Conservation (phyloP, 2,329 filamentous ascomycete species). For the Xylariaceae sp. region DNA sequence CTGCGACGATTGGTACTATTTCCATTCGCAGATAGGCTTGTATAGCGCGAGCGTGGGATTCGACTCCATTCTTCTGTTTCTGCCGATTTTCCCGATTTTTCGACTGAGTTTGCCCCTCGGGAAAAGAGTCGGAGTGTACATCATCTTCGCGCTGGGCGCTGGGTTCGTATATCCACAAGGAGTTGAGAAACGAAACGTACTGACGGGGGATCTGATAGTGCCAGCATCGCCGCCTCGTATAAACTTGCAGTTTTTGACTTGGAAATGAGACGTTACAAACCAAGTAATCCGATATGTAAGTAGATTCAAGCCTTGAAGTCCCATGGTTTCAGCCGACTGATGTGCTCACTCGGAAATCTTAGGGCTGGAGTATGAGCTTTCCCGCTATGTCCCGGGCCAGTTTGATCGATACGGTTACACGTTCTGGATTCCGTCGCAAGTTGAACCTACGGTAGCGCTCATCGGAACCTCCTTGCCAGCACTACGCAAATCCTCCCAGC, state of each 20-base stretch:
- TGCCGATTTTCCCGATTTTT: neutral
- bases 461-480: neutral
- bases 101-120: neutral
- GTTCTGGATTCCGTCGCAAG: neutral
- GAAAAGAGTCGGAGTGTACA: neutral
- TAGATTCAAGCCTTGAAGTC: neutral
- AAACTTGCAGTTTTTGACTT: neutral
- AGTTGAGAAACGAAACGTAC: neutral
- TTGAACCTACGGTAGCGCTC: neutral
- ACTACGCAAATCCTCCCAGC: neutral
- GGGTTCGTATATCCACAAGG: neutral
- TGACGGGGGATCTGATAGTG: neutral
- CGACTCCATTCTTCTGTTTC: neutral
- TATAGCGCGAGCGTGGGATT: neutral
- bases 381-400: neutral
- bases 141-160: neutral
- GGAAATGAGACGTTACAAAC: neutral
- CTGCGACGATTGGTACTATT: neutral
- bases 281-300: neutral
- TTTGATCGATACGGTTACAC: neutral
- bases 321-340: neutral
- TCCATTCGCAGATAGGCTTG: neutral
- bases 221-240: neutral
- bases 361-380: neutral
- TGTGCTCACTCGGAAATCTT: neutral